Percentiles rank a stretch among this genome's conserved stretches.
Evolutionary conservation across 371 early-diverging fungal genomes (phyloP).

Genomic region (Syncephalastrum contaminatum): DNA sequence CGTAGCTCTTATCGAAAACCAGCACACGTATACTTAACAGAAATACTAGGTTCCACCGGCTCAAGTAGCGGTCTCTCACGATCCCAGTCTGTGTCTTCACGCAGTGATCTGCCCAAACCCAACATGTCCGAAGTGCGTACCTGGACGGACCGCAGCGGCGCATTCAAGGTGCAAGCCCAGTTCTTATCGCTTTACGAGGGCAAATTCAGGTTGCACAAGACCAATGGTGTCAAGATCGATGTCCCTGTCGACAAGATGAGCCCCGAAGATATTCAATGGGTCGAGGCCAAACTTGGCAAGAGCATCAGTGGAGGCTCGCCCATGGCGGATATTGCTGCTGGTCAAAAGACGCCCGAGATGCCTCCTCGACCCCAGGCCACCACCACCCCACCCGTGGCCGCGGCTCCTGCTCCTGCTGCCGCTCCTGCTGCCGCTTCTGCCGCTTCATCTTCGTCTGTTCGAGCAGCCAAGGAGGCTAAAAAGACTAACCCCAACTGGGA

Average conservation of each 20-base stretch:
- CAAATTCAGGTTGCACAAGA: constrained; percentile 87
- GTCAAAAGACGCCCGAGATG: constrained; percentile 19
- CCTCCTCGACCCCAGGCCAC: constrained; percentile 13
- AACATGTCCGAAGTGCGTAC: constrained; percentile 66
- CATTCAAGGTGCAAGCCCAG: constrained; percentile 91
- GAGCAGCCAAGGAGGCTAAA: constrained; percentile 23
- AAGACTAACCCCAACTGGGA: constrained; percentile 72
- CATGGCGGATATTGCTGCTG: constrained; percentile 11
- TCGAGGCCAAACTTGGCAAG: constrained; percentile 54
- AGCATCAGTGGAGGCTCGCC: constrained; percentile 32
- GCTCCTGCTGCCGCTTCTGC: constrained; percentile 7
- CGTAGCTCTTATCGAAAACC: not conserved
- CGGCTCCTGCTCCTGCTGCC: constrained; percentile 9
- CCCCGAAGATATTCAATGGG: constrained; percentile 63
- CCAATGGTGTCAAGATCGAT: constrained; percentile 91
- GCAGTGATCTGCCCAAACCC: constrained; percentile 28
- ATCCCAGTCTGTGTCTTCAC: constrained; percentile 11
- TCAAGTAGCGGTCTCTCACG: constrained; percentile 8
- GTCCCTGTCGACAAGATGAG: constrained; percentile 91
- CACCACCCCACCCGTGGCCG: constrained; percentile 11
- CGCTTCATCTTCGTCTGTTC: constrained; percentile 3
- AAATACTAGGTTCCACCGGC: not conserved
- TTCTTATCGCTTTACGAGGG: constrained; percentile 74
- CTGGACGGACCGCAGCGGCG: constrained; percentile 91
- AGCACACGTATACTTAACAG: no score